phyloP scores from a whole-genome alignment of 2,329 filamentous ascomycete genomes.

The Colletotrichum sp. region DNA sequence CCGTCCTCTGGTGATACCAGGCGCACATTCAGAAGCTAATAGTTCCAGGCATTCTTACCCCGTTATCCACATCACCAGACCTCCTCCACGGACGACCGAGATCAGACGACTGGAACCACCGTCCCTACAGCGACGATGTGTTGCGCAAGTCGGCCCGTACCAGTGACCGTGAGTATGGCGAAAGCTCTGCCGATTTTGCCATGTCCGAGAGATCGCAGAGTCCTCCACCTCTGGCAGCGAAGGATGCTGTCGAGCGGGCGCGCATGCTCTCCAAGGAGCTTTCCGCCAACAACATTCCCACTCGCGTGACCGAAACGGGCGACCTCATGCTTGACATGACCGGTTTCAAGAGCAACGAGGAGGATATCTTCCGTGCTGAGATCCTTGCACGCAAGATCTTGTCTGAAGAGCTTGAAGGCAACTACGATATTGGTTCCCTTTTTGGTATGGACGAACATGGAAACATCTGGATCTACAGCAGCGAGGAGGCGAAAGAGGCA shows the following conservation, averaged over 20 bases:
- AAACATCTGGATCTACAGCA: slow-evolving; percentile 99
- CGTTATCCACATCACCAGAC: slow-evolving; percentile 59
- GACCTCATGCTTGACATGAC: slow-evolving; percentile 99
- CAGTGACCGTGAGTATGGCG: slow-evolving; percentile 35
- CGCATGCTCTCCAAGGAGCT: slow-evolving; percentile 86
- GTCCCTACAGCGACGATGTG: slow-evolving; percentile 61
- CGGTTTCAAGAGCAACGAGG: slow-evolving; percentile 92
- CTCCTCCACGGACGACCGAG: slow-evolving; percentile 48
- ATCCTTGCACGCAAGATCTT: slow-evolving; percentile 92
- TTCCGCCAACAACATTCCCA: slow-evolving; percentile 89
- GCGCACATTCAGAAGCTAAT: neutral
- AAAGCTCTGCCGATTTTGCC: slow-evolving; percentile 41
- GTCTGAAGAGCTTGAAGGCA: slow-evolving; percentile 89
- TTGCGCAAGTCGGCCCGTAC: slow-evolving; percentile 51
- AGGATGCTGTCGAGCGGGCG: slow-evolving; percentile 83
- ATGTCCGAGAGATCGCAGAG: slow-evolving; percentile 71
- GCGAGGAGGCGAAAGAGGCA: slow-evolving; percentile 91
- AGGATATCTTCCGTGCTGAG: slow-evolving; percentile 89
- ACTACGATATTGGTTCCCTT: slow-evolving; percentile 93
- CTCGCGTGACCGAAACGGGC: slow-evolving; percentile 87
- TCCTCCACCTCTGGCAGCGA: slow-evolving; percentile 72
- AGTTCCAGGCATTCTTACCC: slow-evolving; percentile 53
- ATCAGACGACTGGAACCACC: slow-evolving; percentile 57
- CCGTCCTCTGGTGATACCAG: neutral
- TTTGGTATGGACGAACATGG: slow-evolving; percentile 95